Base-by-base conservation (phyloP, 2,329 filamentous ascomycete species). In the Colletotrichum horii region DNA sequence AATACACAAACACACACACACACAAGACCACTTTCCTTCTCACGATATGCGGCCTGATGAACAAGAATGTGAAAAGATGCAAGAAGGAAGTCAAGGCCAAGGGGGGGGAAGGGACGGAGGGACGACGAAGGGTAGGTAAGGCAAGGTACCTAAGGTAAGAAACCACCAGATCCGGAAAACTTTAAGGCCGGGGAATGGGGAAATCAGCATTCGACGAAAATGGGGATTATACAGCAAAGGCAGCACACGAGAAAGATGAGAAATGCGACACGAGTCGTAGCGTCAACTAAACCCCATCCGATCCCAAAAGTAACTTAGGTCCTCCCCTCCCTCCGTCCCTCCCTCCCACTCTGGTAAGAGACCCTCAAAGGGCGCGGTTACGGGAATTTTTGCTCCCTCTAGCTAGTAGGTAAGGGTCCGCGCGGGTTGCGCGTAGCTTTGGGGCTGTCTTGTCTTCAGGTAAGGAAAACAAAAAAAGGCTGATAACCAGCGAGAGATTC, bases 401-500 rank as follows among this genome's bases (percentile, higher is more conserved):
- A n/a, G 28, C 61, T 64, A 36, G 9, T 32, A 28, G 26, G 28
- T 30, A 34, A 61, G 16, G 30, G 58, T 22, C 58, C 30, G 58
- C 58, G 28, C 30, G 28, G 58, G 58, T 61, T 26, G 58, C n/a
- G n/a, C 9, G 43, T 48, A 22, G n/a, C 43, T 48, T 48, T 48
- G 43, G 43, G 43, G 43, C n/a, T 48, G 43, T 48, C 43, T n/a
- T n/a, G 19, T 48, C 43, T n/a, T 48, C 43, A 48, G 43, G 43
- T 48, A 7, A 48, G n/a, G 22, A n/a, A 22, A 43, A 43, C 8
- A 32, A 12, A 15, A 32, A 61, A 61, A 34, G 30, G 55, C 70
- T 75, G 73, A 73, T 75, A 73, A 30, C 38, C 62, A 24, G 70
- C 64, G 64, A 73, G 24, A n/a, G 58, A 69, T 60, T 65, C 58